A percentile compares a stretch with the other conserved stretches of the same genome.
phyloP scores from a whole-genome alignment of 176 grass and related monocot genomes.

The Paspalum vaginatum region DNA sequence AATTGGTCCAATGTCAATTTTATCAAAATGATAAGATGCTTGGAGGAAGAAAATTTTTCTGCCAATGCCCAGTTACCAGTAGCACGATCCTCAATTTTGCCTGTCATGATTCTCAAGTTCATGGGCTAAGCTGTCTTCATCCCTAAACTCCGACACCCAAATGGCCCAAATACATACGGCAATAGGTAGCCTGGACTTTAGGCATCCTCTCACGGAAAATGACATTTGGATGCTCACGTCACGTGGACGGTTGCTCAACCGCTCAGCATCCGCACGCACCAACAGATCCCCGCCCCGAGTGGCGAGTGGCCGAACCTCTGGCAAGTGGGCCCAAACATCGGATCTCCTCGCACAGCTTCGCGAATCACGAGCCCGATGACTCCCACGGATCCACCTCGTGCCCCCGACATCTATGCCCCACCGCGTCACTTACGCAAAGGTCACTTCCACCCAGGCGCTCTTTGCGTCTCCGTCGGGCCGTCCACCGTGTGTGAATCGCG shows the following conservation, averaged over 20 bases:
- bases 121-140: too few species aligned
- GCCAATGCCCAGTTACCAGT: too few species aligned
- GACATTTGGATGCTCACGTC: not conserved
- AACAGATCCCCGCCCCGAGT: not conserved
- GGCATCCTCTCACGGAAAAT: not conserved
- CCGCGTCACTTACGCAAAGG: not conserved
- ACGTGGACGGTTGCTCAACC: not conserved
- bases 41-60: too few species aligned
- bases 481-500: constrained; percentile 17
- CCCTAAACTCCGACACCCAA: too few species aligned
- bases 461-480: constrained; percentile 4
- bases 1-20: too few species aligned
- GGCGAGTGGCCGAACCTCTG: not conserved
- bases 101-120: too few species aligned
- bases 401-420: constrained; percentile 24
- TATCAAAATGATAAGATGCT: too few species aligned
- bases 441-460: not conserved
- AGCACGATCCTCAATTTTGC: too few species aligned
- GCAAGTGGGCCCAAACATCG: not conserved
- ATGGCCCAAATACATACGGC: too few species aligned
- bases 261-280: not conserved
- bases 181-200: too few species aligned
- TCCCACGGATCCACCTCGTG: not conserved
- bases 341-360: not conserved
- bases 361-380: not conserved